Evolutionary conservation across 2,329 filamentous ascomycete species (phyloP).

Genomic region (Epichloe bromicola): DNA sequence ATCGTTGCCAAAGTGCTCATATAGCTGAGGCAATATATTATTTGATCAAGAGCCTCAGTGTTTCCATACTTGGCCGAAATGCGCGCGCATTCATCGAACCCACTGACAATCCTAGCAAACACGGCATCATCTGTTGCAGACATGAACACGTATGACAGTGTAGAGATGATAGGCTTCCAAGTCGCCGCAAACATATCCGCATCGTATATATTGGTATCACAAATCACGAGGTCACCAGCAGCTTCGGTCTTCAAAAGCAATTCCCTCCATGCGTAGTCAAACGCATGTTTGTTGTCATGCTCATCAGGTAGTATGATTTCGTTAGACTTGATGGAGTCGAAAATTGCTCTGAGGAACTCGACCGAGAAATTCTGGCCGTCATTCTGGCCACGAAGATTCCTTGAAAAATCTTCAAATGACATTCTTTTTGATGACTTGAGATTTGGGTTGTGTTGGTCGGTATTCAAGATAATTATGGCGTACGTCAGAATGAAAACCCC

Average conservation of each 20-base stretch:
- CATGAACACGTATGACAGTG: slow-evolving; percentile 96
- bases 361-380: slow-evolving; percentile 69
- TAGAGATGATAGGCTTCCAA: slow-evolving; percentile 90
- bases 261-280: slow-evolving; percentile 97
- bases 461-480: slow-evolving; percentile 95
- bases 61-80: slow-evolving; percentile 78
- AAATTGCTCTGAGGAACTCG: slow-evolving; percentile 77
- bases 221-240: slow-evolving; percentile 60
- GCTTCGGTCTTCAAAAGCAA: slow-evolving; percentile 72
- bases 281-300: slow-evolving; percentile 91
- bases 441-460: slow-evolving; percentile 92
- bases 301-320: slow-evolving; percentile 97
- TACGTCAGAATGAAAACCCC: slow-evolving; percentile 85
- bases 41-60: slow-evolving; percentile 80
- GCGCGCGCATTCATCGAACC: slow-evolving; percentile 90
- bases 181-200: slow-evolving; percentile 95
- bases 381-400: slow-evolving; percentile 86
- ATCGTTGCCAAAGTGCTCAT: slow-evolving; percentile 81
- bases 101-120: slow-evolving; percentile 82
- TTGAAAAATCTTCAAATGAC: slow-evolving; percentile 69
- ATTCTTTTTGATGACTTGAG: slow-evolving; percentile 69
- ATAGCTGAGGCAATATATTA: slow-evolving; percentile 76
- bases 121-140: slow-evolving; percentile 94
- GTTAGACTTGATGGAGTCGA: slow-evolving; percentile 77
- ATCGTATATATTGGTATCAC: slow-evolving; percentile 89